These are phyloP conservation scores for Phaeoacremonium minimum DNA, from an alignment of 2,329 filamentous ascomycete genomes.

Conservation along the genomic window DNA sequence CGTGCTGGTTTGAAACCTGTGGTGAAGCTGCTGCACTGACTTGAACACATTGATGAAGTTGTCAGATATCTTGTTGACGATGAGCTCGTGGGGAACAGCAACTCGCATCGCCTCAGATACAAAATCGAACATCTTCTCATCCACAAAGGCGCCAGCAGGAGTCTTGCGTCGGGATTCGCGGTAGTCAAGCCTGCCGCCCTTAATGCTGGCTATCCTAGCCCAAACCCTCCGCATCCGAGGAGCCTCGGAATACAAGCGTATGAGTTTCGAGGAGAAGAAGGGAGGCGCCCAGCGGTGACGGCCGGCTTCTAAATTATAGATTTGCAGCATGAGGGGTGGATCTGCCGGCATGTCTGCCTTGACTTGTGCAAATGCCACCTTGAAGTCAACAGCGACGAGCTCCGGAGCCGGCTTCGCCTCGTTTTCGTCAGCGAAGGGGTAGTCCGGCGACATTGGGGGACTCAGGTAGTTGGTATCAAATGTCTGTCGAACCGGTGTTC, in stretches of 20 bases:
- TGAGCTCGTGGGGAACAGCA: constrained; percentile 85
- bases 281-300: constrained; percentile 85
- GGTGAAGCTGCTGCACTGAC: constrained; percentile 83
- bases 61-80: constrained; percentile 87
- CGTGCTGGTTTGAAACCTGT: constrained; percentile 82
- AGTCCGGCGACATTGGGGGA: constrained; percentile 29
- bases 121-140: constrained; percentile 81
- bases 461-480: constrained; percentile 26
- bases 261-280: constrained; percentile 70
- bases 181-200: constrained; percentile 74
- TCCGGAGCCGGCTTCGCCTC: constrained; percentile 44
- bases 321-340: constrained; percentile 85
- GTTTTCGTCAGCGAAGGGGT: constrained; percentile 24
- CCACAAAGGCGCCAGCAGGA: constrained; percentile 49
- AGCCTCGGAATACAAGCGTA: constrained; percentile 83
- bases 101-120: constrained; percentile 81
- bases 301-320: constrained; percentile 78
- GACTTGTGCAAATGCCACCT: constrained; percentile 75
- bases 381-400: constrained; percentile 77
- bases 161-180: constrained; percentile 71
- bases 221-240: constrained; percentile 80
- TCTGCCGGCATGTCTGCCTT: constrained; percentile 87
- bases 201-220: constrained; percentile 82
- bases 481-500: constrained; percentile 13
- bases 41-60: constrained; percentile 88